Evolutionary conservation across 1,139 yeast genomes (phyloP), one percentile per base, ranked within the genome.

Genomic region (Kodamaea suecica): DNA sequence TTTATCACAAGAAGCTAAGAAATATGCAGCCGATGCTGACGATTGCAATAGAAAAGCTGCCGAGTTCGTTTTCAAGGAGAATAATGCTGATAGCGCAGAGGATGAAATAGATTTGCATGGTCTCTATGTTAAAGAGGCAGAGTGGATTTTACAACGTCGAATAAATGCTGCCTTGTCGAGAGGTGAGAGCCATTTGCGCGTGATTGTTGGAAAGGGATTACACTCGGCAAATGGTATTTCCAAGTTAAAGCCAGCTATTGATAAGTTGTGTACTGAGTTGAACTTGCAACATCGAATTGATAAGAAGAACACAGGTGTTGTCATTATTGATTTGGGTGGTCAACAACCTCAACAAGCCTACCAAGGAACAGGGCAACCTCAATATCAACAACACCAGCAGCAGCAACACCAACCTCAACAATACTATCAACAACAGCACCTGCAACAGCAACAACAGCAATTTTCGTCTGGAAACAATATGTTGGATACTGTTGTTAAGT

Each of bases 51-150:
- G 70, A 21, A 77, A 81, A 55, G 98, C 97, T 1, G 97, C 97
- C 1, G 90, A 80, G 54, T 90, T 82, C 55, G 97, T 88, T 2
- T 90, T 90, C 55, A 68, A 82, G 31, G 92, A 84, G 48, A 92
- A 92, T 56, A 92, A 92, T 53, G 76, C 86, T 23, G 97, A 88
- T 53, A 81, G 94, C 21, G 80, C 76, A 21, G 72, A 71, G 12
- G 85, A 87, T 55, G 97, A 92, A 59, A 87, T 92, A 43, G 97
- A 92, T 59, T 70, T 92, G 40, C 98, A 92, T 57, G 98, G 98
- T 0, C 67, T 92, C 26, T 88, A 72, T 48, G 95, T 90, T 23
- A 84, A 82, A 57, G 97, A 92, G 62, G 97, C 97, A 4, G 78
- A 79, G 43, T 82, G 76, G 55, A 77, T 84, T 35, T 67, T 90